A percentile compares a stretch with the other conserved stretches of the same genome.
Evolutionary conservation across 2,329 filamentous ascomycete species (phyloP).

Genomic region (Teratosphaeria gauchensis): DNA sequence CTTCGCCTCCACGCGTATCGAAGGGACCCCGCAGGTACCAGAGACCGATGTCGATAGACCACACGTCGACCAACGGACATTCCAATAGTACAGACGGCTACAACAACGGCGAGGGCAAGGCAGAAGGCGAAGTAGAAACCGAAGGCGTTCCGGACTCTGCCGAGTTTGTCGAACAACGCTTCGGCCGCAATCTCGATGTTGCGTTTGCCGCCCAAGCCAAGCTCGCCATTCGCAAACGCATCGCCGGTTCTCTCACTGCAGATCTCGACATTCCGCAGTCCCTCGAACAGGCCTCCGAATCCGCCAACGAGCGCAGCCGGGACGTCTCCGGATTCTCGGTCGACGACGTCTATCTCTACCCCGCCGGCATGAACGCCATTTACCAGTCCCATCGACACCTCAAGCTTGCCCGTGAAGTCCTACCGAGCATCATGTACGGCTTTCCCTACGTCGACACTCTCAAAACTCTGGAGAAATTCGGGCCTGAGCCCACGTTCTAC

Average conservation of each 20-base stretch:
- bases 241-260: constrained; percentile 72
- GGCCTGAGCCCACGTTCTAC: constrained; percentile 80
- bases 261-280: constrained; percentile 58
- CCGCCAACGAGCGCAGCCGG: constrained; percentile 26
- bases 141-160: constrained; percentile 53
- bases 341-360: constrained; percentile 80
- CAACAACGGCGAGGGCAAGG: background rate
- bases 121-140: constrained; percentile 11
- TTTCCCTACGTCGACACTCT: constrained; percentile 96
- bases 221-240: constrained; percentile 73
- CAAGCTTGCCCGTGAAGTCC: constrained; percentile 50
- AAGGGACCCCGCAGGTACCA: constrained; percentile 79
- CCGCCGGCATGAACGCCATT: constrained; percentile 90
- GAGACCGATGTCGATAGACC: constrained; percentile 46
- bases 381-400: constrained; percentile 76
- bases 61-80: constrained; percentile 11
- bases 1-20: constrained; percentile 28
- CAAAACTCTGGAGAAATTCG: constrained; percentile 91
- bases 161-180: constrained; percentile 85
- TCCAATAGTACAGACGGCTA: constrained; percentile 16
- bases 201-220: constrained; percentile 73
- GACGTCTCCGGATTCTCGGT: constrained; percentile 59
- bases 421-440: constrained; percentile 83
- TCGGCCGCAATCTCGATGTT: constrained; percentile 79
- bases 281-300: constrained; percentile 34